Base-by-base conservation (phyloP, 495 filamentous ascomycete species). In the Lophiostoma macrostomum region DNA sequence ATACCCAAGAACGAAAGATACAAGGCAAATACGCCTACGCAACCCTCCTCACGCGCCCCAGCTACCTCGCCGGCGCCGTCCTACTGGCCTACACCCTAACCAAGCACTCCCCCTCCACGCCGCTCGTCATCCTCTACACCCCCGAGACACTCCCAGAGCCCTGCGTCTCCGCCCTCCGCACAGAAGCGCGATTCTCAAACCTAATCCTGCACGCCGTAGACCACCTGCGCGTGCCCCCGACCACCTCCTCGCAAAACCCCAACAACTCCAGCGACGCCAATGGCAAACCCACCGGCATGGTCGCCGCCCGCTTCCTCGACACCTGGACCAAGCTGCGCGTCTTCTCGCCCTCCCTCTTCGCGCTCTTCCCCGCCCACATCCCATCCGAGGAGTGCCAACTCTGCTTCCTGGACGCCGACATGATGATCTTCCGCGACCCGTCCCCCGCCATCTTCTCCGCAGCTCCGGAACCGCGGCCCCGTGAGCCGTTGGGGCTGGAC, bases 251-350 rank as follows among this genome's bases (percentile, higher is more conserved):
- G n/a, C n/a, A n/a, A n/a, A n/a, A n/a, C n/a, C n/a, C n/a, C n/a
- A n/a, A n/a, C n/a, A n/a, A n/a, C n/a, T n/a, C n/a, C n/a, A n/a
- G n/a, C n/a, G 37, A 43, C 4, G 16, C 8, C 44, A 23, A 27
- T n/a, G 4, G 36, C 1, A 38, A 50, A 18, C 7, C 5, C 10
- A 20, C 24, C 4, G 27, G 40, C 4, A 50, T 72, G 5, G 72
- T 76, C 29, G 73, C 73, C 0, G 64, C 70, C 28, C 72, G 76
- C 12, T 80, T 79, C 47, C 58, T 60, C 35, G 76, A 80, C 50
- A 80, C 78, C 14, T 80, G 75, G 76, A 79, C 77, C 0, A 81
- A 82, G 46, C 68, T 80, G 0, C 69, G 70, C 20, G 76, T 77
- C 18, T 81, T 79, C 61, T n/a, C n/a, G n/a, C n/a, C n/a, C n/a